Base-by-base conservation (phyloP, 1,139 yeast genomes). In the Scheffersomyces quercinus region DNA sequence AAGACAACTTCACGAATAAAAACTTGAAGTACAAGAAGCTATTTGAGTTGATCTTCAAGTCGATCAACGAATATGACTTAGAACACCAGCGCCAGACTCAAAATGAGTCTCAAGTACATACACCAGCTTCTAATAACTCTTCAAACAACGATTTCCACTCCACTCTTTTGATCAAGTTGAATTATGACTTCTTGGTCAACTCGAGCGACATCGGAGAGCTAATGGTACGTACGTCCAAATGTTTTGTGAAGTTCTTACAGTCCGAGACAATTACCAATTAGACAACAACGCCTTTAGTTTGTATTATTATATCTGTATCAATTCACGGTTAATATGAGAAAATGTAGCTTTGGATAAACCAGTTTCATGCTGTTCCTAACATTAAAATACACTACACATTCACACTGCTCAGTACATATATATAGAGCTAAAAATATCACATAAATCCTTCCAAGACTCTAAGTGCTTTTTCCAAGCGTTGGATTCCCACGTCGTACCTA, bases 361-460 rank as follows among this genome's bases (percentile, higher is more conserved):
- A 20, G 26, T 6, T 6, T 20, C 26, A 9, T 20, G 26, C 8
- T 20, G 26, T 20, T 20, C 26, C 26, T 7, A 20, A 20, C 26
- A 20, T 20, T 20, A 20, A 20, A 20, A 5, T 6, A 20, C 26
- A 5, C 26, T 20, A 7, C 26, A 20, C 26, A 20, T 20, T 20
- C 26, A 20, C 26, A 20, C 7, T 31, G 15, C 11, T 31, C 15
- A 31, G 20, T 30, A 20, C 20, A 31, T 30, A 30, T 14, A 31
- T n/a, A 14, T 31, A 24, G n/a, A 31, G 35, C 24, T 14, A 13
- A 14, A 31, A 16, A 28, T 32, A 28, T 43, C 34, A 48, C 60
- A 70, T 58, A 52, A 73, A 91, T 2, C 97, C 97, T 60, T 91
- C 97, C 42, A 91, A 70, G 1, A 90, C 95, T 44, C 88, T 71